phyloP scores from a whole-genome alignment of 305 asterid species.

The Vinca major region DNA sequence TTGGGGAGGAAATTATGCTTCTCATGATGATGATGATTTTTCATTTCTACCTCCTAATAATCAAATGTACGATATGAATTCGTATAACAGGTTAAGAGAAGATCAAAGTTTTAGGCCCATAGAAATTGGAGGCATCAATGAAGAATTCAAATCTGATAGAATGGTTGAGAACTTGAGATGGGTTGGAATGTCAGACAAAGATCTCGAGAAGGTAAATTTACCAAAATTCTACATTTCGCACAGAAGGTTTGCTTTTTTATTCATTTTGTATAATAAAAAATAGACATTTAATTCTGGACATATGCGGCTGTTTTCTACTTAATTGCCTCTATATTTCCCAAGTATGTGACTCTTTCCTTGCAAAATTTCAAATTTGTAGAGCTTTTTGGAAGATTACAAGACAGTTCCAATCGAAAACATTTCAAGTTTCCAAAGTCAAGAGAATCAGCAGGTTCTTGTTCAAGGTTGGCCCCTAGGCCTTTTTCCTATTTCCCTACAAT shows the following conservation, averaged over 20 bases:
- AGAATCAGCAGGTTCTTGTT: slow-evolving; percentile 29
- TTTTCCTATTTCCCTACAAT: neutral
- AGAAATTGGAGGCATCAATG: slow-evolving; percentile 42
- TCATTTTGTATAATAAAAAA: no score
- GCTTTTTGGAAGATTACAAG: slow-evolving; percentile 52
- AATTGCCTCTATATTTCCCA: neutral
- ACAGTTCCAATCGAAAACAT: slow-evolving; percentile 52
- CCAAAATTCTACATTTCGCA: neutral
- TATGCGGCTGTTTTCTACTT: neutral
- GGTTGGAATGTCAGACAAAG: slow-evolving; percentile 38
- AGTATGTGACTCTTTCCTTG: neutral
- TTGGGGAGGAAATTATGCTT: slow-evolving; percentile 33
- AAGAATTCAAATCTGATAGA: slow-evolving; percentile 23
- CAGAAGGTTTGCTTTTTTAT: no score
- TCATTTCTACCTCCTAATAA: slow-evolving; percentile 37
- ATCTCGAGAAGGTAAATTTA: slow-evolving; percentile 58
- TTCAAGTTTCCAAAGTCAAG: slow-evolving; percentile 37
- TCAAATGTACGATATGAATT: slow-evolving; percentile 25
- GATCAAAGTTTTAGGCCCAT: slow-evolving; percentile 34
- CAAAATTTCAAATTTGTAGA: slow-evolving; percentile 29
- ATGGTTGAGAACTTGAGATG: slow-evolving; percentile 36
- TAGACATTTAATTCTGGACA: no score
- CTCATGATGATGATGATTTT: slow-evolving; percentile 40
- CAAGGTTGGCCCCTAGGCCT: slow-evolving; percentile 34
- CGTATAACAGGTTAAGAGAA: slow-evolving; percentile 28